A percentile compares a stretch with the other conserved stretches of the same genome.
Evolutionary conservation across 805 yeast genomes (phyloP).

Genomic region (Ogataea salicorniae): DNA sequence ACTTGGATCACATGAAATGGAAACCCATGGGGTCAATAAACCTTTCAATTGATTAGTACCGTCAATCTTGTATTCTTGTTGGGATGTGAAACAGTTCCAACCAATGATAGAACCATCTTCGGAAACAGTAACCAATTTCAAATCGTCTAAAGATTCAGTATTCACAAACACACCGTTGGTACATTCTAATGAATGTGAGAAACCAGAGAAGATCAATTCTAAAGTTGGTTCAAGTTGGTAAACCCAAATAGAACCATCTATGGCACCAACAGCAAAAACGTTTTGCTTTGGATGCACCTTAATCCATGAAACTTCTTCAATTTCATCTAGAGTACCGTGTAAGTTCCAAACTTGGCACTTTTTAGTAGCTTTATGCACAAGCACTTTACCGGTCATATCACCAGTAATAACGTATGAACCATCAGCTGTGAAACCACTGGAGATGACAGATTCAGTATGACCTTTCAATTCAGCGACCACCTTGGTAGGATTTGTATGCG

Average conservation of each 20-base stretch:
- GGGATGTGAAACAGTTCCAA: slow-evolving; percentile 85
- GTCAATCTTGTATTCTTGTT: slow-evolving; percentile 60
- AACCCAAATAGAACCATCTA: slow-evolving; percentile 93
- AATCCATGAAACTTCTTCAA: slow-evolving; percentile 86
- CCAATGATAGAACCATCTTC: slow-evolving; percentile 83
- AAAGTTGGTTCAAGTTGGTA: slow-evolving; percentile 66
- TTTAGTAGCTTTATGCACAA: slow-evolving; percentile 64
- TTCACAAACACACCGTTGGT: slow-evolving; percentile 75
- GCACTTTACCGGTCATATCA: slow-evolving; percentile 88
- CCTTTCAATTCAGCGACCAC: slow-evolving; percentile 72
- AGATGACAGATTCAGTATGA: slow-evolving; percentile 82
- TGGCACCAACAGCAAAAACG: slow-evolving; percentile 86
- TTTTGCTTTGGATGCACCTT: slow-evolving; percentile 68
- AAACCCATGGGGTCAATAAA: slow-evolving; percentile 82
- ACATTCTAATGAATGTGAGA: slow-evolving; percentile 75
- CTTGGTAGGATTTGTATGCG: slow-evolving; percentile 79
- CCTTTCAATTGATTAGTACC: slow-evolving; percentile 63
- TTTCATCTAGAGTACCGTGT: slow-evolving; percentile 71
- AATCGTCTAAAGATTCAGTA: slow-evolving; percentile 47
- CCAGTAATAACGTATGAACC: slow-evolving; percentile 83
- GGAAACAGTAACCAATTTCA: slow-evolving; percentile 67
- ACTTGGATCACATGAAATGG: slow-evolving; percentile 46
- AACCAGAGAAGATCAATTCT: slow-evolving; percentile 72
- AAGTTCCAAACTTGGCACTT: slow-evolving; percentile 82
- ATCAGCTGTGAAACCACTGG: slow-evolving; percentile 77